These are phyloP conservation scores for Rubia peregrina DNA, from an alignment of 305 asterid species.

Conservation along the genomic window DNA sequence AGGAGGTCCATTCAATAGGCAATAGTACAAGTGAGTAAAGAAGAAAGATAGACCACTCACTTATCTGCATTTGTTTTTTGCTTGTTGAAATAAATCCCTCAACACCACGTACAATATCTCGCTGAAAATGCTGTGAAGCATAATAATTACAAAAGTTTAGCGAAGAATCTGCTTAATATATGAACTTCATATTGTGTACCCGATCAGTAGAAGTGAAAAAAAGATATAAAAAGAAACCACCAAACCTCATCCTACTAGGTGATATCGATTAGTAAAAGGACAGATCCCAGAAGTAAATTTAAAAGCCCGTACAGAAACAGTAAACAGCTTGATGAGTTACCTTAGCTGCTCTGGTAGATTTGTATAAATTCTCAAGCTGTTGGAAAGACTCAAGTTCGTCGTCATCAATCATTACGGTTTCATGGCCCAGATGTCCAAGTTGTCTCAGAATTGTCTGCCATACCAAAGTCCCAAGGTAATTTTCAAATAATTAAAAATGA, in stretches of 20 bases:
- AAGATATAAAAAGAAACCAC: background rate
- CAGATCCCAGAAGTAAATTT: background rate
- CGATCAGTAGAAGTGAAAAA: conserved; percentile 25
- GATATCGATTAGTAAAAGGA: conserved; percentile 19
- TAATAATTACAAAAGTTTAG: conserved; percentile 7
- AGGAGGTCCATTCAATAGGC: conserved; percentile 19
- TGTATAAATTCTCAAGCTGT: conserved; percentile 66
- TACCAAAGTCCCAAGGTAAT: conserved; percentile 7
- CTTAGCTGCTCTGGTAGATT: conserved; percentile 87
- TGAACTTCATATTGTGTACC: conserved; percentile 34
- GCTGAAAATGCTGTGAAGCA: conserved; percentile 96
- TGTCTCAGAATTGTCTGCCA: conserved; percentile 76
- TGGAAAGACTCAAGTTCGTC: conserved; percentile 61
- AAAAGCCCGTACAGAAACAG: conserved; percentile 11
- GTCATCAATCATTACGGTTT: conserved; percentile 64
- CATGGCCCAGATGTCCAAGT: conserved; percentile 83
- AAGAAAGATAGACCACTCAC: conserved; percentile 33
- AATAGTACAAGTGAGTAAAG: conserved; percentile 23
- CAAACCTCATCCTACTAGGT: background rate
- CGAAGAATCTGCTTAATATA: conserved; percentile 50
- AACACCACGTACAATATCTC: conserved; percentile 77
- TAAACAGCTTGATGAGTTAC: conserved; percentile 31
- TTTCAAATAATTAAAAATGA: background rate
- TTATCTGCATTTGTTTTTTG: conserved; percentile 83
- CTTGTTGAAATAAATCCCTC: conserved; percentile 65